A percentile compares a stretch with the other conserved stretches of the same genome.
Conservation (phyloP, 331 rosid species). For the Malus hybrid region DNA sequence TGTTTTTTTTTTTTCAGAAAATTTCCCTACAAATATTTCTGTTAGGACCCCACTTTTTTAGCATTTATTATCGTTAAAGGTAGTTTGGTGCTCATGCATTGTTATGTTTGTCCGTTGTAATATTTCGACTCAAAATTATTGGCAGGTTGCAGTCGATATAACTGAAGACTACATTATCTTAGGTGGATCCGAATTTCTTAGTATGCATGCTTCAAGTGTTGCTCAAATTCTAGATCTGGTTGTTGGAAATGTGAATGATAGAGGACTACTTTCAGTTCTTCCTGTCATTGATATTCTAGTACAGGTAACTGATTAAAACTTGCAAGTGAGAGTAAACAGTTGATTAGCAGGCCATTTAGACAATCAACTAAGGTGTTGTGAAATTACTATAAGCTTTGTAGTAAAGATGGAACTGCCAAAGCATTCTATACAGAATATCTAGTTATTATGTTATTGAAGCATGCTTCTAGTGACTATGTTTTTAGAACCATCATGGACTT, state of each 20-base stretch:
- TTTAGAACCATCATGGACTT: background rate
- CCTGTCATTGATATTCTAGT: slow-evolving; percentile 82
- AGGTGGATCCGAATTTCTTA: slow-evolving; percentile 81
- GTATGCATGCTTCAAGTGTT: slow-evolving; percentile 70
- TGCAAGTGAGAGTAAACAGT: background rate
- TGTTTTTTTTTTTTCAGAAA: background rate
- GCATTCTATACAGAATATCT: background rate
- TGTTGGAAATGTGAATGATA: slow-evolving; percentile 88
- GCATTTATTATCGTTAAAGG: background rate
- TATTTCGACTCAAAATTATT: slow-evolving; percentile 18
- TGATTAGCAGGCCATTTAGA: background rate
- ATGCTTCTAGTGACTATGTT: background rate
- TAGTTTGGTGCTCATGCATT: background rate
- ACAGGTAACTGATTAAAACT: slow-evolving; percentile 44
- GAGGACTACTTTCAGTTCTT: slow-evolving; percentile 69
- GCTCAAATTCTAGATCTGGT: slow-evolving; percentile 81
- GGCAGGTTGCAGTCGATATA: slow-evolving; percentile 74
- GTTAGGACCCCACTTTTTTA: background rate
- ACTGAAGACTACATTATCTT: slow-evolving; percentile 81
- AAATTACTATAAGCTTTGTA: background rate
- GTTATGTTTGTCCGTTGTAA: background rate
- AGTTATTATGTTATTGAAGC: background rate
- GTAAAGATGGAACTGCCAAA: background rate
- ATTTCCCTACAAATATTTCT: background rate
- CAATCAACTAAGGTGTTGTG: background rate